Evolutionary conservation across 441 rosid genomes (phyloP).

Genomic region (Syzygium syzygioides): DNA sequence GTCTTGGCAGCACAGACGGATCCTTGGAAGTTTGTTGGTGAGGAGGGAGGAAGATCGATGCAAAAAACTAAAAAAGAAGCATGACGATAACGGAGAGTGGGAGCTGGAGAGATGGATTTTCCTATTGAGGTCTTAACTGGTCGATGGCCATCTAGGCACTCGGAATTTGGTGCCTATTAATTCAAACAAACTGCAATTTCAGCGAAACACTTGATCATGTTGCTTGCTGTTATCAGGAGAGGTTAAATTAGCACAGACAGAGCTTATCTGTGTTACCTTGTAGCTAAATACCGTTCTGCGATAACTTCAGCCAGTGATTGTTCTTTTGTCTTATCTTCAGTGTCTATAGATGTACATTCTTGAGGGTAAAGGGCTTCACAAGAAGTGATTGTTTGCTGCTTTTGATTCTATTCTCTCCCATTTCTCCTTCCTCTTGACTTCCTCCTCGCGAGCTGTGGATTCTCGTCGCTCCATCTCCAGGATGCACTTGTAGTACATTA

Average conservation of each 20-base stretch:
- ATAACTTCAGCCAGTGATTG: not conserved
- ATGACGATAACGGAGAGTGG: not conserved
- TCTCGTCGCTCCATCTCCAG: slow-evolving; percentile 20
- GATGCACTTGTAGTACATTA: slow-evolving; percentile 29
- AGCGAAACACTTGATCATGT: not conserved
- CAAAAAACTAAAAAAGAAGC: not conserved
- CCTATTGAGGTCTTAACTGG: not conserved
- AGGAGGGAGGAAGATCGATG: not conserved
- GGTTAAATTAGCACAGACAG: not conserved
- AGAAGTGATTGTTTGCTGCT: slow-evolving; percentile 16
- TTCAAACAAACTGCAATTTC: not conserved
- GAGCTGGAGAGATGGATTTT: not conserved
- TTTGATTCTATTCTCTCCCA: slow-evolving; percentile 41
- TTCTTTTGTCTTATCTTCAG: not conserved
- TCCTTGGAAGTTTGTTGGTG: not conserved
- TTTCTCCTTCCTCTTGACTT: slow-evolving; percentile 26
- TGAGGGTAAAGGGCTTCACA: not conserved
- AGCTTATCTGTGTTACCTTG: not conserved
- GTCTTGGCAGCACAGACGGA: not conserved
- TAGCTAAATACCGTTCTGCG: not conserved
- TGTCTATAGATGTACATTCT: not conserved
- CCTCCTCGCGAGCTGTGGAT: slow-evolving; percentile 21
- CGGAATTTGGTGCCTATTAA: not conserved
- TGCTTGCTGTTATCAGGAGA: not conserved
- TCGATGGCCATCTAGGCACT: not conserved